These are phyloP conservation scores for Sherardia arvensis DNA, from an alignment of 257 asterid genomes.

Conservation along the genomic window DNA sequence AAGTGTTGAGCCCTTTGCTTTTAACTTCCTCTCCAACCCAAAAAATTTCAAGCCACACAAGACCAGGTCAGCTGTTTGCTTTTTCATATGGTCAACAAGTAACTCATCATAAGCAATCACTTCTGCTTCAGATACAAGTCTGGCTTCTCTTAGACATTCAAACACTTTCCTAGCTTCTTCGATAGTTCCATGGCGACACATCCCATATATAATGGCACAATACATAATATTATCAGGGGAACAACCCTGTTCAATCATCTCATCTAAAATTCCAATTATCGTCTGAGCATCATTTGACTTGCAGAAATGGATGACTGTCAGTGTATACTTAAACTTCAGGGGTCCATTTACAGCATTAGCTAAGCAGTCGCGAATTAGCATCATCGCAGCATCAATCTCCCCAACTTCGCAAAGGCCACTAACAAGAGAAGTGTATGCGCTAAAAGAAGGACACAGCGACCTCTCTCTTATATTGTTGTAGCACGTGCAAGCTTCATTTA, in stretches of 20 bases:
- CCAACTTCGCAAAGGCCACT: conserved; percentile 51
- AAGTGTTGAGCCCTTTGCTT: conserved; percentile 56
- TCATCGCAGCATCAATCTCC: conserved; percentile 71
- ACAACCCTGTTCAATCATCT: conserved; percentile 60
- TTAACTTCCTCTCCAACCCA: conserved; percentile 64
- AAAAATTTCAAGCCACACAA: conserved; percentile 79
- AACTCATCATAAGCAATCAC: conserved; percentile 64
- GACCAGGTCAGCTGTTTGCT: conserved; percentile 72
- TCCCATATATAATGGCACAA: conserved; percentile 61
- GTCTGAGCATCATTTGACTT: conserved; percentile 53
- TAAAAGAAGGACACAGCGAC: conserved; percentile 47
- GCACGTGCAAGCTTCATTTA: conserved; percentile 59
- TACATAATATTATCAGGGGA: conserved; percentile 31
- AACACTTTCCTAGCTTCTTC: conserved; percentile 76
- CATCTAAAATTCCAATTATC: conserved; percentile 54
- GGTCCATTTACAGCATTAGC: conserved; percentile 59
- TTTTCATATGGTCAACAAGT: conserved; percentile 77
- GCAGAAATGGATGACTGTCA: conserved; percentile 63
- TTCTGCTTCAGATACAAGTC: conserved; percentile 57
- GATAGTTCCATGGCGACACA: conserved; percentile 76
- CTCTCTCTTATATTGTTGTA: conserved; percentile 58
- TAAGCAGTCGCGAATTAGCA: conserved; percentile 75
- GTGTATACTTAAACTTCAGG: conserved; percentile 65
- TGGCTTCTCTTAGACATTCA: conserved; percentile 39
- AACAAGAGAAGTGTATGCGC: conserved; percentile 62